Evolutionary conservation across 305 asterid genomes (phyloP).

Genomic region (Petunia hybrid): DNA sequence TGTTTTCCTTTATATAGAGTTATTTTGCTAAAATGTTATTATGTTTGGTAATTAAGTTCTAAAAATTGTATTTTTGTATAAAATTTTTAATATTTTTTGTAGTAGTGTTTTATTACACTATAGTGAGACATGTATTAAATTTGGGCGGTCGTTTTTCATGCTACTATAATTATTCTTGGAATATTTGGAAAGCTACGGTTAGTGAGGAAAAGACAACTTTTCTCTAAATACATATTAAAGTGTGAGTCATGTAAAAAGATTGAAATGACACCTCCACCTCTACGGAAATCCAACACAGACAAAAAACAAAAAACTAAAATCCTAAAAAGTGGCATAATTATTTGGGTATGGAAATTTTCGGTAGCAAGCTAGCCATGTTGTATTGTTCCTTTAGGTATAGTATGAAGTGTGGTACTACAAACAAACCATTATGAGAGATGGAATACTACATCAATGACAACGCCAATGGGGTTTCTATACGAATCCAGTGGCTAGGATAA

Average conservation of each 20-base stretch:
- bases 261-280: background rate
- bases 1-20: no score
- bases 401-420: constrained; percentile 1
- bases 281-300: background rate
- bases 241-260: background rate
- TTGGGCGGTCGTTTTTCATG: background rate
- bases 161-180: background rate
- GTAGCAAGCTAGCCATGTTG: background rate
- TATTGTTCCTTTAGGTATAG: constrained; percentile 16
- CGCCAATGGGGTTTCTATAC: background rate
- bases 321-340: background rate
- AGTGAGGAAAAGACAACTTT: background rate
- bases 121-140: background rate
- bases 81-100: no score
- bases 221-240: background rate
- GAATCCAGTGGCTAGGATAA: constrained; percentile 49
- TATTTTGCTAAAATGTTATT: no score
- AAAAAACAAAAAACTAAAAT: background rate
- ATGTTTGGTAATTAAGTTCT: no score
- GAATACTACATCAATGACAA: constrained; percentile 19
- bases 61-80: no score
- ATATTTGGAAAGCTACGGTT: background rate
- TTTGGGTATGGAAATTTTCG: background rate
- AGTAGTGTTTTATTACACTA: no score
- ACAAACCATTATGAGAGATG: background rate